A percentile compares a stretch with the other conserved stretches of the same genome.
These are phyloP conservation scores for Ophiostoma himal-ulmi DNA, from an alignment of 2,329 filamentous ascomycete species.

Conservation along the genomic window DNA sequence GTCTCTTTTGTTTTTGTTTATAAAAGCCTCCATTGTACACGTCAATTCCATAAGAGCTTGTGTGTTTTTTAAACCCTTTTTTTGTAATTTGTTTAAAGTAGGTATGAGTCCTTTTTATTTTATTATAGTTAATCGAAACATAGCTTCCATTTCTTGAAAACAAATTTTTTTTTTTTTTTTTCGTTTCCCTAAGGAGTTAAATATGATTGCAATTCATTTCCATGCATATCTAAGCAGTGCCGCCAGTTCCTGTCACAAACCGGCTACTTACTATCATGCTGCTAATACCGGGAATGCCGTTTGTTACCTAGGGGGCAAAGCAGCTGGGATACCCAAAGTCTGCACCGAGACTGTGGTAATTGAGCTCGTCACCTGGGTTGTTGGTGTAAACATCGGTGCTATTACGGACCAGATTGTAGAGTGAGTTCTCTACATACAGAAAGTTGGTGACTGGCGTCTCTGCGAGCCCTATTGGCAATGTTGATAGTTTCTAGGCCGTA, in stretches of 20 bases:
- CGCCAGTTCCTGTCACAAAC: not conserved
- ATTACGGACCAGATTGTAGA: not conserved
- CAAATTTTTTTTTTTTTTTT: too few relatives aligned
- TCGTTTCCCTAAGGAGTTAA: too few relatives aligned
- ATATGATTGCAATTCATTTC: too few relatives aligned
- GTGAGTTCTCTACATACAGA: not conserved
- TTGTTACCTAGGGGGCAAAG: not conserved
- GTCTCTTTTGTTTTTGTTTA: not conserved
- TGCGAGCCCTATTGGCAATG: not conserved
- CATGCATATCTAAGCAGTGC: not conserved
- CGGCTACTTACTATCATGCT: not conserved
- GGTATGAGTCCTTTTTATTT: too few relatives aligned
- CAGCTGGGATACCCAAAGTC: not conserved
- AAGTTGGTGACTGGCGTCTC: not conserved
- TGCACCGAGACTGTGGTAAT: not conserved
- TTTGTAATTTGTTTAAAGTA: too few relatives aligned
- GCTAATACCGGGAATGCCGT: not conserved
- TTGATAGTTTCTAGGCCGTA: conserved; percentile 51
- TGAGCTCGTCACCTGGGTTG: conserved; percentile 1
- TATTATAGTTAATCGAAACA: too few relatives aligned
- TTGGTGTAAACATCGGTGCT: not conserved
- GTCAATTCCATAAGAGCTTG: too few relatives aligned
- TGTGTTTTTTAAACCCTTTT: too few relatives aligned
- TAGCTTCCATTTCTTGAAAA: too few relatives aligned
- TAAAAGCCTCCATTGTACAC: not conserved